Base-by-base conservation (phyloP, 129 eudicot species). In the Centaurea solstitialis region DNA sequence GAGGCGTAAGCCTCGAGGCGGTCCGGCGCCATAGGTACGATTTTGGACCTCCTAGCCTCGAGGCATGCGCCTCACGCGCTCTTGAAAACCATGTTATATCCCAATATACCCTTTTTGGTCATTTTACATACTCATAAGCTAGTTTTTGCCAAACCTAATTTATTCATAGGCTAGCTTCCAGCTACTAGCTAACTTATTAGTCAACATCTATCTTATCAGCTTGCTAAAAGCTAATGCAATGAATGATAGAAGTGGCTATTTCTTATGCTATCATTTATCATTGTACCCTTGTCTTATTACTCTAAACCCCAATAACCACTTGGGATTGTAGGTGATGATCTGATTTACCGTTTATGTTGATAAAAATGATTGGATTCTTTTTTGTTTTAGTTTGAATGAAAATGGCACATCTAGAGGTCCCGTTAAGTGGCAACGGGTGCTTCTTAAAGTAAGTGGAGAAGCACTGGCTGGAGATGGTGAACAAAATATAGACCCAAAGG, bases 361-460 rank as follows among this genome's bases (percentile, higher is more conserved):
- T 4, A 12, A 24, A 35, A 15, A 59, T 82, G 80, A 3, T 74
- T 85, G 68, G 77, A 82, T 87, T 85, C 83, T 80, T 84, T 86
- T 83, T 73, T 8, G 43, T 76, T 81, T 87, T 69, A 76, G 89
- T 76, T 81, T 87, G 85, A 89, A 84, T 71, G 97, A 87, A 73
- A 83, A 87, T 76, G 90, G 90, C 24, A 26, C 70, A 11, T 24
- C 88, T 3, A 79, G 87, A 68, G 78, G 87, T 70, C 76, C 89
- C 1, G 82, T 80, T 73, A 95, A 84, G 89, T 93, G 99, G 98
- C 97, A 88, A 38, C 83, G 99, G 88, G 99, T 95, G 76, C 88
- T 95, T 41, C 98, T 95, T 53, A 95, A 95, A 91, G 99, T 95
- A 77, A 95, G 99, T 70, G 99, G 99, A 28, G 98, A 95, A 88